Evolutionary conservation across 1,139 yeast genomes (phyloP).

Genomic region (Geotrichum histeridarum): DNA sequence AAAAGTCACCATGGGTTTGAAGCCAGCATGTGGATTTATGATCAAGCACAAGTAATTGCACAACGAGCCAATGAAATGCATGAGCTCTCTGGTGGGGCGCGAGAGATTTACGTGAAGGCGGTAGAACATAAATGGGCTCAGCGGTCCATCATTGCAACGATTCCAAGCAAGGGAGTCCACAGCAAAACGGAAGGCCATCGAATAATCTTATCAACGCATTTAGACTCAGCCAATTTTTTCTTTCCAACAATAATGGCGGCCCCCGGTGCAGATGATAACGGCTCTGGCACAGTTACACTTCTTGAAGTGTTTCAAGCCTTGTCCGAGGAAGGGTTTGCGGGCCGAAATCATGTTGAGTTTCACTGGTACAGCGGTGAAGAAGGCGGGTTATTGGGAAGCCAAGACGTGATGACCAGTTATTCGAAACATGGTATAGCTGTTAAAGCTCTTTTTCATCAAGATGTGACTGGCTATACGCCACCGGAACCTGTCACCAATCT

Average conservation of each 20-base stretch:
- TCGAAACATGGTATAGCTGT: slow-evolving; percentile 39
- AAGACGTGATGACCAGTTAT: slow-evolving; percentile 58
- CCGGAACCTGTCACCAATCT: slow-evolving; percentile 45
- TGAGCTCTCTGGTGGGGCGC: slow-evolving; percentile 52
- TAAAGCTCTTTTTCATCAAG: slow-evolving; percentile 85
- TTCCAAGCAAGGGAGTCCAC: slow-evolving; percentile 39
- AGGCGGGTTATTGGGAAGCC: slow-evolving; percentile 84
- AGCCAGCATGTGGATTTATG: slow-evolving; percentile 67
- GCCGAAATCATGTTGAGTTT: slow-evolving; percentile 76
- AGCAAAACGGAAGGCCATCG: slow-evolving; percentile 21
- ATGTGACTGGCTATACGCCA: slow-evolving; percentile 83
- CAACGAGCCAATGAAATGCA: slow-evolving; percentile 37
- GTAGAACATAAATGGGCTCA: slow-evolving; percentile 19
- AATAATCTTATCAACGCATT: slow-evolving; percentile 84
- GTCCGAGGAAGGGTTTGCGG: slow-evolving; percentile 46
- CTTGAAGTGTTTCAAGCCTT: slow-evolving; percentile 66
- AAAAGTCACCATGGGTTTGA: slow-evolving; percentile 64
- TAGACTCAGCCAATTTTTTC: slow-evolving; percentile 73
- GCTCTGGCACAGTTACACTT: slow-evolving; percentile 78
- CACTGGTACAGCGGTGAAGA: slow-evolving; percentile 96
- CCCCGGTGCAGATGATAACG: slow-evolving; percentile 97
- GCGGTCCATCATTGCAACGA: slow-evolving; percentile 41
- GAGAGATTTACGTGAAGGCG: slow-evolving; percentile 9
- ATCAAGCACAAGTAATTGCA: slow-evolving; percentile 44
- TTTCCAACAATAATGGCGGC: slow-evolving; percentile 68